A percentile compares a stretch with the other conserved stretches of the same genome.
Evolutionary conservation across 2,329 filamentous ascomycete genomes (phyloP).

Genomic region (Bipolaris sorokiniana): DNA sequence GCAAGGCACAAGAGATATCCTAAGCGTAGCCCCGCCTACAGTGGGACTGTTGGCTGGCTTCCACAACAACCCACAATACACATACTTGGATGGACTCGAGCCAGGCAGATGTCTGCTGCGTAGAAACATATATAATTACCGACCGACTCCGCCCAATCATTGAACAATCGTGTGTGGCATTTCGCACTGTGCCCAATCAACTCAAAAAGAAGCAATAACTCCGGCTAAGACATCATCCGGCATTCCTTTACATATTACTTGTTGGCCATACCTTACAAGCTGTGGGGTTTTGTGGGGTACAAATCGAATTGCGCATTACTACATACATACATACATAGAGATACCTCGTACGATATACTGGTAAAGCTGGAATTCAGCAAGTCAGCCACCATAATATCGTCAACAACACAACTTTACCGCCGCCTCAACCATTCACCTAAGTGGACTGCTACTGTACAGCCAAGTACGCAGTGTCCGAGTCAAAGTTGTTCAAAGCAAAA

Average conservation of each 20-base stretch:
- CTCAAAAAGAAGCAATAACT: not conserved
- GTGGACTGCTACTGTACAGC: no score
- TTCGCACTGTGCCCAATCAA: not conserved
- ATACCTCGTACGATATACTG: not conserved
- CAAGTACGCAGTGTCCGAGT: not conserved
- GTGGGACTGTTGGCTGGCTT: constrained; percentile 3
- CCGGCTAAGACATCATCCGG: constrained; percentile 16
- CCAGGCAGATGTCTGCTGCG: not conserved
- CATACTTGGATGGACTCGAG: not conserved
- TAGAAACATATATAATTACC: not conserved
- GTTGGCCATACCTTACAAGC: constrained; percentile 3
- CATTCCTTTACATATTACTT: constrained; percentile 1
- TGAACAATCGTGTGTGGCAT: not conserved
- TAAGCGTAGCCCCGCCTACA: constrained; percentile 9
- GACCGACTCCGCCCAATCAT: not conserved
- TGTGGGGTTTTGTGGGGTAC: constrained; percentile 5
- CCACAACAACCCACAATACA: constrained; percentile 1
- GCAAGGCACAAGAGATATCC: constrained; percentile 2
- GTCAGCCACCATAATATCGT: not conserved
- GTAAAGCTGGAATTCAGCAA: not conserved
- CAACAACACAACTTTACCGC: not conserved
- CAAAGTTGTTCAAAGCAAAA: not conserved
- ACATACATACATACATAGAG: not conserved
- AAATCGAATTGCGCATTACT: not conserved
- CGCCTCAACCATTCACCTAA: not conserved